A percentile compares a stretch with the other conserved stretches of the same genome.
These are phyloP conservation scores for Aulographum hederae DNA, from an alignment of 2,329 filamentous ascomycete species.

Conservation along the genomic window DNA sequence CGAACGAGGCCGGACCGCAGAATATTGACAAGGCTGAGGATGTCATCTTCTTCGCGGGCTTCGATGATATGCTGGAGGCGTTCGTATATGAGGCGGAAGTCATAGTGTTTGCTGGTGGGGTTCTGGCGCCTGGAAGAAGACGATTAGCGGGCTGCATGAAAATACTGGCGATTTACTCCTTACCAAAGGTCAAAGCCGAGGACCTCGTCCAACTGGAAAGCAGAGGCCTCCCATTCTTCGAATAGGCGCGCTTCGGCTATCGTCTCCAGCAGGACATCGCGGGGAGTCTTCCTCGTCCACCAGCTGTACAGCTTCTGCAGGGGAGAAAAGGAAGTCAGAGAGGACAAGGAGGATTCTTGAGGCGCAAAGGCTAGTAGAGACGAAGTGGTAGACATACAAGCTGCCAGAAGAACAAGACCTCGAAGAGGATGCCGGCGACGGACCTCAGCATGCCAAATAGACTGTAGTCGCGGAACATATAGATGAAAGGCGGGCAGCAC, in stretches of 20 bases:
- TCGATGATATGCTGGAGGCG: constrained; percentile 52
- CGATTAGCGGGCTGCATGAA: too few relatives aligned
- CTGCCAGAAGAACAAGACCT: constrained; percentile 22
- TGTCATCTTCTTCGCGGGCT: constrained; percentile 52
- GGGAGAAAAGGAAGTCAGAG: not conserved
- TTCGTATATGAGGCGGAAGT: constrained; percentile 67
- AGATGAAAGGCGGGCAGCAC: too few relatives aligned
- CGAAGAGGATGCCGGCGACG: constrained; percentile 15
- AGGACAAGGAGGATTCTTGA: not conserved
- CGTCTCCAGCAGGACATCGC: constrained; percentile 45
- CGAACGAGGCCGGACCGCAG: constrained; percentile 60
- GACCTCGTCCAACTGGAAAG: constrained; percentile 63
- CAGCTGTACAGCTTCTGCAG: constrained; percentile 47
- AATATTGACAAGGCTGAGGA: constrained; percentile 58
- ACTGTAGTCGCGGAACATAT: not conserved
- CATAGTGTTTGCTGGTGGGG: constrained; percentile 63
- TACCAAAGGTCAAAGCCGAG: constrained; percentile 70
- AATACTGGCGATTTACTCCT: too few relatives aligned
- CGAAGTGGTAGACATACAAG: constrained; percentile 10
- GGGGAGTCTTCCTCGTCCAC: constrained; percentile 46
- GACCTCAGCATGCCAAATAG: constrained; percentile 10
- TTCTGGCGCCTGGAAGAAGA: constrained; percentile 54
- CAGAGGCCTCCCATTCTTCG: constrained; percentile 77
- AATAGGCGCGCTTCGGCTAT: constrained; percentile 51
- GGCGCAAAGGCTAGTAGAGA: not conserved